Evolutionary conservation across 2,329 filamentous ascomycete genomes (phyloP).

Genomic region (Colletotrichum euphorbiae): DNA sequence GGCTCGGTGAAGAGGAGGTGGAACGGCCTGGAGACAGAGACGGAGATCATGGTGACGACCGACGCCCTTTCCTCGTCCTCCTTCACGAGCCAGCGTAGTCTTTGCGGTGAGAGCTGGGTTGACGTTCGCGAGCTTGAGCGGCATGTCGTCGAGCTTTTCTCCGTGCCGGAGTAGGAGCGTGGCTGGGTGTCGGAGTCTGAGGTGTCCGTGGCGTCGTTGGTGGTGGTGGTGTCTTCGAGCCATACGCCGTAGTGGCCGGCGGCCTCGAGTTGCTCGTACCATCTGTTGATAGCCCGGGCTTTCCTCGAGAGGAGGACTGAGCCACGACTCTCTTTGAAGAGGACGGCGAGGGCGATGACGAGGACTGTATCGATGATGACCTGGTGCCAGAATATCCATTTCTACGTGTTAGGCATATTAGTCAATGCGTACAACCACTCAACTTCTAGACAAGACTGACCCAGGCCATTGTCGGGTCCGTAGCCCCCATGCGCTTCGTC

Average conservation of each 20-base stretch:
- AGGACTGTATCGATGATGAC: slow-evolving; percentile 75
- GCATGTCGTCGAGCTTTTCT: slow-evolving; percentile 20
- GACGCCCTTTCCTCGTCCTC: slow-evolving; percentile 81
- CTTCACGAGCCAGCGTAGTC: slow-evolving; percentile 83
- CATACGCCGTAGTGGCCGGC: slow-evolving; percentile 67
- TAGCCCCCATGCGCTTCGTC: slow-evolving; percentile 65
- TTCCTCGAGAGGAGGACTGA: slow-evolving; percentile 83
- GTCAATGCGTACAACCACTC: neutral
- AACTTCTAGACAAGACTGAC: neutral
- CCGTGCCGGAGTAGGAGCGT: slow-evolving; percentile 11
- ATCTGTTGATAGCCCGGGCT: slow-evolving; percentile 78
- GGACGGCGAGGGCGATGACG: slow-evolving; percentile 71
- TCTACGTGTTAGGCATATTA: slow-evolving; percentile 56
- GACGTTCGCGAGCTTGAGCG: slow-evolving; percentile 16
- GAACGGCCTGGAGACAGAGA: slow-evolving; percentile 83
- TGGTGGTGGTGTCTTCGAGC: slow-evolving; percentile 43
- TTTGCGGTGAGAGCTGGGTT: slow-evolving; percentile 42
- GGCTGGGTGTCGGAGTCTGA: slow-evolving; percentile 24
- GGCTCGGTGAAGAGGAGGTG: slow-evolving; percentile 80
- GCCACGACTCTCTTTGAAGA: slow-evolving; percentile 86
- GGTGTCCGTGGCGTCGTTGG: slow-evolving; percentile 22
- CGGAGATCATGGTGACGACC: slow-evolving; percentile 75
- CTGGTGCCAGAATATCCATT: slow-evolving; percentile 92
- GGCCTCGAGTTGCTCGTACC: slow-evolving; percentile 80
- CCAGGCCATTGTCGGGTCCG: slow-evolving; percentile 47